Evolutionary conservation across 1,139 yeast species (phyloP), one percentile per base, ranked within the genome.

Genomic region (Yamadazyma atlantica): DNA sequence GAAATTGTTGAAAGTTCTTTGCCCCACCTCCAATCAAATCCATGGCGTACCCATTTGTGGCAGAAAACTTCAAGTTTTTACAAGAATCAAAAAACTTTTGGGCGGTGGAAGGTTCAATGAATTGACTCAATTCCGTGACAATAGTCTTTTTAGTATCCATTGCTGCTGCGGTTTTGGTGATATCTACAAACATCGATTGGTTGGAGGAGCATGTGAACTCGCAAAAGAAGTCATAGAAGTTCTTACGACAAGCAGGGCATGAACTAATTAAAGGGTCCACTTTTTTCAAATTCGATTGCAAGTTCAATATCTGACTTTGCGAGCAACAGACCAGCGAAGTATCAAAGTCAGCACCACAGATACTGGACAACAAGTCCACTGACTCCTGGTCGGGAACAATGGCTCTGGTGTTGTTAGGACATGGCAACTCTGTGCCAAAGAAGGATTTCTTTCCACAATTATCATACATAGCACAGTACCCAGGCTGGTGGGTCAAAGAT

Each of bases 21-120:
- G 97, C 97, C 0, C 97, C 97, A 8, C 98, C 98, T 5, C 98
- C 98, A 35, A 92, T 84, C 36, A 92, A 72, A 56, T 92, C 97
- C 97, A 92, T 89, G 7, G 97, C 97, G 53, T 77, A 86, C 2
- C 97, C 97, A 60, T 90, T 90, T 8, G 97, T 89, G 4, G 97
- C 96, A 3, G 92, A 82, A 57, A 92, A 90, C 61, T 90, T 89
- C 57, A 92, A 85, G 45, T 84, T 80, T 51, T 86, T 85, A 64
- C 98, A 92, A 1, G 96, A 86, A 42, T 89, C 85, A 56, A 68
- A 92, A 53, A 90, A 80, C 2, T 58, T 66, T 0, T 70, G 54
- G 0, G 96, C 96, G 64, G 78, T 78, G 0, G 51, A 54, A 1
- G 79, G 72, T 41, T 76, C 78, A 7, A 87, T 78, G 50, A 58